A percentile compares a stretch with the other conserved stretches of the same genome.
Conservation (phyloP, 495 filamentous ascomycete genomes). For the Penicillium coffeae region DNA sequence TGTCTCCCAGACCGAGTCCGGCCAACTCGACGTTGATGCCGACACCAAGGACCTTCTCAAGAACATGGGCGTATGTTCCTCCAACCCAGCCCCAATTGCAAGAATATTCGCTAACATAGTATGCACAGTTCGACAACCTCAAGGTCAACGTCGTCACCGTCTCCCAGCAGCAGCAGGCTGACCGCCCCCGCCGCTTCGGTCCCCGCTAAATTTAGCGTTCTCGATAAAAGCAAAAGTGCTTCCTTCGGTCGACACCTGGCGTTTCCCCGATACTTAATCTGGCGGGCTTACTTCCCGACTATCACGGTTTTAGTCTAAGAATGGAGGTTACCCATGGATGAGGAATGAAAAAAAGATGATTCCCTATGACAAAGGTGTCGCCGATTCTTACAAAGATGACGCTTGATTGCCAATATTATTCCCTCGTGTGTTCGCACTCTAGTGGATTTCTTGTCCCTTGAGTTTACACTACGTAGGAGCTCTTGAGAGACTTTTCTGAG, state of each 20-base stretch:
- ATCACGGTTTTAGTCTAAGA: constrained; percentile 32
- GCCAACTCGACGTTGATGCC: constrained; percentile 87
- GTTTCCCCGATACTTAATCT: constrained; percentile 24
- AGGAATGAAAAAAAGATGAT: constrained; percentile 58
- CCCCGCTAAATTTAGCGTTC: constrained; percentile 38
- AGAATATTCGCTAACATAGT: constrained; percentile 5
- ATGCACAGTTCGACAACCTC: constrained; percentile 84
- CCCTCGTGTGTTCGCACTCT: constrained; percentile 30
- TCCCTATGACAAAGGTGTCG: constrained; percentile 76
- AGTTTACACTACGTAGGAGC: constrained; percentile 22
- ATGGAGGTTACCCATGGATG: constrained; percentile 34
- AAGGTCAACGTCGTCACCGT: constrained; percentile 91
- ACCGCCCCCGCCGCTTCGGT: constrained; percentile 68
- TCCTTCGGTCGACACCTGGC: constrained; percentile 35
- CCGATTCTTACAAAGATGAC: constrained; percentile 73
- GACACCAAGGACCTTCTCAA: constrained; percentile 99
- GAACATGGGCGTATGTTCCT: constrained; percentile 84
- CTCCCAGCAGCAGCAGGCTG: constrained; percentile 75
- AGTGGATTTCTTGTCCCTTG: not conserved
- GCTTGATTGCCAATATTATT: constrained; percentile 84
- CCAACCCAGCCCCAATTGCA: not conserved
- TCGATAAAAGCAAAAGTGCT: constrained; percentile 24
- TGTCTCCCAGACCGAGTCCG: constrained; percentile 87
- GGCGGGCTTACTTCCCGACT: constrained; percentile 21
- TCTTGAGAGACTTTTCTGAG: constrained; percentile 6